Conservation (phyloP, 768 basidiomycete genomes). For the Lentinula sp. region DNA sequence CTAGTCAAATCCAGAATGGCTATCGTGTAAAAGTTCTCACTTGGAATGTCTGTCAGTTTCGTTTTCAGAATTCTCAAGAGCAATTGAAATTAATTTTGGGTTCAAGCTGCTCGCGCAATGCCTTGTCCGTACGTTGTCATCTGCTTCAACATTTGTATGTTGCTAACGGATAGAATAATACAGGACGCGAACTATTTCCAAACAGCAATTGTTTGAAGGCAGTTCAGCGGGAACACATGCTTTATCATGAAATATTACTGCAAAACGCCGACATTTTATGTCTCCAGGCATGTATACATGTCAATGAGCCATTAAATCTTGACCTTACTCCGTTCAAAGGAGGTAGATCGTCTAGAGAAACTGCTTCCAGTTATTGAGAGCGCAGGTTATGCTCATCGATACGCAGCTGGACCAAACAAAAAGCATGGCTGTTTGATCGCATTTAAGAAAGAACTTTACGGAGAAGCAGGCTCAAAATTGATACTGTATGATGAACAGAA, state of each 20-base stretch:
- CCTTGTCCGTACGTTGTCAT: conserved; percentile 60
- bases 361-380: conserved; percentile 60
- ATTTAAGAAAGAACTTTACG: conserved; percentile 51
- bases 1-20: conserved; percentile 15
- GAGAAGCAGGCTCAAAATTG: conserved; percentile 34
- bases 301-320: not conserved
- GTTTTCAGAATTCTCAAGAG: conserved; percentile 1
- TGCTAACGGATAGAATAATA: not conserved
- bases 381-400: conserved; percentile 59
- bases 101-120: conserved; percentile 69
- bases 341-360: conserved; percentile 79
- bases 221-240: conserved; percentile 65
- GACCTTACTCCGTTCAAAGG: conserved; percentile 37
- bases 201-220: conserved; percentile 82
- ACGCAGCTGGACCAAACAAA: conserved; percentile 68
- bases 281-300: conserved; percentile 56
- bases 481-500: conserved; percentile 67
- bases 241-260: conserved; percentile 66
- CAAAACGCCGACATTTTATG: conserved; percentile 80
- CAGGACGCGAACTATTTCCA: conserved; percentile 79
- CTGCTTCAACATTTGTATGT: not conserved
- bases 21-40: conserved; percentile 56
- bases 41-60: conserved; percentile 70
- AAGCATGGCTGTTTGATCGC: conserved; percentile 84
- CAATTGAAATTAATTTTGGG: conserved; percentile 8